Evolutionary conservation across 2,329 filamentous ascomycete species (phyloP).

Genomic region (Podosphaera leucotricha): DNA sequence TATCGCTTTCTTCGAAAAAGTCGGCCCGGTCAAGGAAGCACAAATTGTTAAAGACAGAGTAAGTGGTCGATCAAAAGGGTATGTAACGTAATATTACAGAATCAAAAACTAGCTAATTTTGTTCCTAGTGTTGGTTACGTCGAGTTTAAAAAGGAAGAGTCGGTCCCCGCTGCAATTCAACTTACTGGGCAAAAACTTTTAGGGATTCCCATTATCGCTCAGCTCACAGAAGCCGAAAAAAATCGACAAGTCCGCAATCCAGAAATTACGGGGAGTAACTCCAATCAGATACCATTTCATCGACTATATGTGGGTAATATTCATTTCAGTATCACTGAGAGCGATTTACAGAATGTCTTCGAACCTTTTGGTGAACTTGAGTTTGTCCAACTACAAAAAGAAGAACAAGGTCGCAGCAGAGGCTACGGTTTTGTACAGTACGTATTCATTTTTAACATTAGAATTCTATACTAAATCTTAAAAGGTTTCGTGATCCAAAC

Average conservation of each 20-base stretch:
- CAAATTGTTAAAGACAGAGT: slow-evolving; percentile 98
- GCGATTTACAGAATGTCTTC: slow-evolving; percentile 87
- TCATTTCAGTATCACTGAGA: slow-evolving; percentile 96
- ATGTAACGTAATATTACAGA: slow-evolving; percentile 17
- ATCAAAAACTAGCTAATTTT: slow-evolving; percentile 17
- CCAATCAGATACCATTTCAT: slow-evolving; percentile 82
- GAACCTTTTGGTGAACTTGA: slow-evolving; percentile 94
- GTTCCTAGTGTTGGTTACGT: slow-evolving; percentile 75
- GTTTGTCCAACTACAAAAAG: slow-evolving; percentile 92
- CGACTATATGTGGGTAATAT: slow-evolving; percentile 98
- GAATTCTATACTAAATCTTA: background rate
- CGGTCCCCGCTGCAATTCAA: slow-evolving; percentile 77
- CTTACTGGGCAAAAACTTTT: slow-evolving; percentile 96
- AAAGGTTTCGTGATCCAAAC: slow-evolving; percentile 66
- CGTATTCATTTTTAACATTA: slow-evolving; percentile 19
- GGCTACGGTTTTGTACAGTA: slow-evolving; percentile 99
- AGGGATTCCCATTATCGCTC: slow-evolving; percentile 96
- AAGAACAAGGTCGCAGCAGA: slow-evolving; percentile 70
- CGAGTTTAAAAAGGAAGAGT: slow-evolving; percentile 93
- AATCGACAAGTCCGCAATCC: slow-evolving; percentile 83
- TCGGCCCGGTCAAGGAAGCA: slow-evolving; percentile 83
- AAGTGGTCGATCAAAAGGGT: slow-evolving; percentile 94
- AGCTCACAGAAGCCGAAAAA: slow-evolving; percentile 97
- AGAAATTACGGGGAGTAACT: slow-evolving; percentile 40
- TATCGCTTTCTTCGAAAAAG: slow-evolving; percentile 85